Evolutionary conservation across 768 basidiomycete genomes (phyloP).

Genomic region (Candolleomyces eurysporus): DNA sequence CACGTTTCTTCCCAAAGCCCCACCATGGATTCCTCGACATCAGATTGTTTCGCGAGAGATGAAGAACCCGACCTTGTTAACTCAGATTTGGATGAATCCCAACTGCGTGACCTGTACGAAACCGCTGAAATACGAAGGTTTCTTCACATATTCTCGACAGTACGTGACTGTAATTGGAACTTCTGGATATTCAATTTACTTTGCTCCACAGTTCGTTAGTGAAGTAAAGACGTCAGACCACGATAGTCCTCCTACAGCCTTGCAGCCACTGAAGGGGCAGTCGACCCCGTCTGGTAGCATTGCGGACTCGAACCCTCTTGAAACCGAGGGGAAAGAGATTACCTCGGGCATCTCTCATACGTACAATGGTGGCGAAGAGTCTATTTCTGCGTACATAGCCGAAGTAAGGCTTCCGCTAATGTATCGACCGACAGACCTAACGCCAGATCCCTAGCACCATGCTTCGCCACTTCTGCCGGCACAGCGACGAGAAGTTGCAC

Average conservation of each 20-base stretch:
- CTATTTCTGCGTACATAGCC: too few relatives aligned
- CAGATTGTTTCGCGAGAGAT: not conserved
- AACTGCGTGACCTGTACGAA: conserved; percentile 59
- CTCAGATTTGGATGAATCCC: conserved; percentile 43
- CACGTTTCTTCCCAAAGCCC: too few relatives aligned
- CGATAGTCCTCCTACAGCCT: not conserved
- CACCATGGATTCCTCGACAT: too few relatives aligned
- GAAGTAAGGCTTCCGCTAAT: too few relatives aligned
- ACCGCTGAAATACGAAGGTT: conserved; percentile 64
- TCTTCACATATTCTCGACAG: conserved; percentile 57
- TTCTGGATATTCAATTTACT: not conserved
- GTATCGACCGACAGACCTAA: not conserved
- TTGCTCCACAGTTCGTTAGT: conserved; percentile 47
- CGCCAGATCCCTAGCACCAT: conserved; percentile 27
- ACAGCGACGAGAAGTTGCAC: not conserved
- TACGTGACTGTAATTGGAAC: conserved; percentile 26
- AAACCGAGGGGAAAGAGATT: too few relatives aligned
- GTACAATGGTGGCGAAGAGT: too few relatives aligned
- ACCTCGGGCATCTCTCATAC: too few relatives aligned
- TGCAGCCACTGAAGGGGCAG: too few relatives aligned
- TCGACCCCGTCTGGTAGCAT: too few relatives aligned
- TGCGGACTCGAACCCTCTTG: too few relatives aligned
- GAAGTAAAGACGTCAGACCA: conserved; percentile 44
- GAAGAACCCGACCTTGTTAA: not conserved
- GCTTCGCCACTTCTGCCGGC: conserved; percentile 47